Conservation (phyloP, 192 early-diverging fungal species). For the Backusella mclennaniae region DNA sequence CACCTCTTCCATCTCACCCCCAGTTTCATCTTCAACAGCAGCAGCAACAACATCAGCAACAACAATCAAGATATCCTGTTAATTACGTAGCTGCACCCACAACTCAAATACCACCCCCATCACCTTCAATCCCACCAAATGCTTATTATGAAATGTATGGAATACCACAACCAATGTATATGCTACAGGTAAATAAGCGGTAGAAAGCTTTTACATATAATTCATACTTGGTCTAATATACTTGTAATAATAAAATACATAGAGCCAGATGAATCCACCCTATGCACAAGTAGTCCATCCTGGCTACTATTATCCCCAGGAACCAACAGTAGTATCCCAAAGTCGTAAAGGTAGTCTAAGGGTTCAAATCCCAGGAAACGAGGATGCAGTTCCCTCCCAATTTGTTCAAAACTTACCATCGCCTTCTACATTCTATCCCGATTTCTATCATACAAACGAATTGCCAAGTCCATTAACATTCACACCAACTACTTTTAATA, state of each 20-base stretch:
- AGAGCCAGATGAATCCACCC: not conserved
- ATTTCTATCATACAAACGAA: slow-evolving; percentile 70
- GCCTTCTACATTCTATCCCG: slow-evolving; percentile 73
- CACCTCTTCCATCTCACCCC: not conserved
- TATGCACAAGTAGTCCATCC: slow-evolving; percentile 11
- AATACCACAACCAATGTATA: slow-evolving; percentile 30
- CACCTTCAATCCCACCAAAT: not conserved
- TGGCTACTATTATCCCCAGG: not conserved
- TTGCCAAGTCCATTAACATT: slow-evolving; percentile 78
- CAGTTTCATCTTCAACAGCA: not conserved
- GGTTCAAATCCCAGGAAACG: slow-evolving; percentile 45
- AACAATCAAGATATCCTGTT: not conserved
- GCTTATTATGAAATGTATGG: slow-evolving; percentile 18
- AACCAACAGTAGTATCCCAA: slow-evolving; percentile 1
- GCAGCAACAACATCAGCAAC: not conserved
- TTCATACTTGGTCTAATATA: not conserved
- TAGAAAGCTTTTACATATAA: not conserved
- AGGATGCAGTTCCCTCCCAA: slow-evolving; percentile 47
- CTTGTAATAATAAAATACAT: not conserved
- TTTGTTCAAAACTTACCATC: slow-evolving; percentile 73
- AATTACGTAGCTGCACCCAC: not conserved
- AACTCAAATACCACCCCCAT: not conserved
- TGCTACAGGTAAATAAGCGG: slow-evolving; percentile 24
- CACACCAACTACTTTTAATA: slow-evolving; percentile 67
- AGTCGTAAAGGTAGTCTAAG: slow-evolving; percentile 22